phyloP scores from a whole-genome alignment of 805 yeast genomes.

The Ogataea trehalophila region DNA sequence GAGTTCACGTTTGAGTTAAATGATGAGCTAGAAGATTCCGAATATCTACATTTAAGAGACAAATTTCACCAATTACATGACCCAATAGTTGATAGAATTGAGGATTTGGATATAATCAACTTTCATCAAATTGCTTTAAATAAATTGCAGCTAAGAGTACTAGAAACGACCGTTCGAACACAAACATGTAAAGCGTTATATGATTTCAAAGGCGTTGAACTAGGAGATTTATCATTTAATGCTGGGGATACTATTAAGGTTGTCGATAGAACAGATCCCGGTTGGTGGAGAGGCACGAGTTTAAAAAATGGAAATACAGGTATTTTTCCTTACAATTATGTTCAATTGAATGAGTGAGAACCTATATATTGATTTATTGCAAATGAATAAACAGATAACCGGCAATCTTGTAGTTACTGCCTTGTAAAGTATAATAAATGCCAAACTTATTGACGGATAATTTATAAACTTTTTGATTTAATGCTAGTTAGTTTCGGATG shows the following conservation, averaged over 20 bases:
- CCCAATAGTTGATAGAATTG: conserved; percentile 4
- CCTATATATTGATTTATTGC: not conserved
- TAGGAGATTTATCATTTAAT: conserved; percentile 39
- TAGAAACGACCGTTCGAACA: conserved; percentile 11
- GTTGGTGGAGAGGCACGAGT: conserved; percentile 48
- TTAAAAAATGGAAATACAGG: conserved; percentile 37
- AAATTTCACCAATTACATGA: conserved; percentile 7
- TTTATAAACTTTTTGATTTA: no score
- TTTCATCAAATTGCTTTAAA: conserved; percentile 14
- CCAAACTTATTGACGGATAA: no score
- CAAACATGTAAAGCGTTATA: conserved; percentile 36
- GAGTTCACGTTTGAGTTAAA: conserved; percentile 9
- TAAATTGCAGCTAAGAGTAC: conserved; percentile 13
- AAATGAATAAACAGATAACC: not conserved
- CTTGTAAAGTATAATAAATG: no score
- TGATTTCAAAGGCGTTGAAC: conserved; percentile 32
- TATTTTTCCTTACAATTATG: conserved; percentile 44
- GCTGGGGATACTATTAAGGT: conserved; percentile 41
- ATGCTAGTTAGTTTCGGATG: no score
- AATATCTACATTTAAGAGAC: conserved; percentile 3
- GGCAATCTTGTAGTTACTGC: not conserved
- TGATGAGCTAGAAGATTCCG: conserved; percentile 3
- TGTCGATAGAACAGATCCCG: conserved; percentile 31
- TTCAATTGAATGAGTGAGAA: conserved; percentile 15
- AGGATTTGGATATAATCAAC: conserved; percentile 10